Evolutionary conservation across 495 filamentous ascomycete genomes (phyloP).

Genomic region (Cladorrhinum samala): DNA sequence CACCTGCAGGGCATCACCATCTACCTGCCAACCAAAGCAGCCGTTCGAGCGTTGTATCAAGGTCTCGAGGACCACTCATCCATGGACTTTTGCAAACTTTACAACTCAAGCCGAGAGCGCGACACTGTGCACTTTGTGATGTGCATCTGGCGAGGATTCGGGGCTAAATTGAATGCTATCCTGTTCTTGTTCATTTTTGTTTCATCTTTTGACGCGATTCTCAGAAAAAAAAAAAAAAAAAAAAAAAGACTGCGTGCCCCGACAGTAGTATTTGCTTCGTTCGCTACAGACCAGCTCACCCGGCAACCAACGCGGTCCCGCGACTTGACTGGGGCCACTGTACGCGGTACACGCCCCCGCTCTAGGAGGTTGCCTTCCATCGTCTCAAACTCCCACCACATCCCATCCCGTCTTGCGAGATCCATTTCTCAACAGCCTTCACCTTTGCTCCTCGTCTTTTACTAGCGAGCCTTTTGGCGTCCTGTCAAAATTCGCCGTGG

Average conservation of each 20-base stretch:
- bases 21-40: too few species aligned
- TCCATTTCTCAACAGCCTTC: too few species aligned
- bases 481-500: neutral
- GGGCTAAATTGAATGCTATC: neutral
- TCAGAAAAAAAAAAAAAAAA: too few species aligned
- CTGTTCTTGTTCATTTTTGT: neutral
- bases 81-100: neutral
- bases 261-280: too few species aligned
- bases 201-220: neutral
- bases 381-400: too few species aligned
- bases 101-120: neutral
- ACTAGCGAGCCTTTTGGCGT: neutral
- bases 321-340: neutral
- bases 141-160: neutral
- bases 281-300: neutral
- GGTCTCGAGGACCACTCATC: too few species aligned
- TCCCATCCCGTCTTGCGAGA: too few species aligned
- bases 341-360: neutral
- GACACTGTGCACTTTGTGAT: neutral
- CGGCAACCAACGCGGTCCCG: neutral
- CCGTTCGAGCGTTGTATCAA: too few species aligned
- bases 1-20: neutral
- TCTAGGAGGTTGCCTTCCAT: neutral
- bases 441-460: neutral
- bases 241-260: too few species aligned